phyloP scores from a whole-genome alignment of 1,284 basidiomycete species.

The Cerrena zonata region DNA sequence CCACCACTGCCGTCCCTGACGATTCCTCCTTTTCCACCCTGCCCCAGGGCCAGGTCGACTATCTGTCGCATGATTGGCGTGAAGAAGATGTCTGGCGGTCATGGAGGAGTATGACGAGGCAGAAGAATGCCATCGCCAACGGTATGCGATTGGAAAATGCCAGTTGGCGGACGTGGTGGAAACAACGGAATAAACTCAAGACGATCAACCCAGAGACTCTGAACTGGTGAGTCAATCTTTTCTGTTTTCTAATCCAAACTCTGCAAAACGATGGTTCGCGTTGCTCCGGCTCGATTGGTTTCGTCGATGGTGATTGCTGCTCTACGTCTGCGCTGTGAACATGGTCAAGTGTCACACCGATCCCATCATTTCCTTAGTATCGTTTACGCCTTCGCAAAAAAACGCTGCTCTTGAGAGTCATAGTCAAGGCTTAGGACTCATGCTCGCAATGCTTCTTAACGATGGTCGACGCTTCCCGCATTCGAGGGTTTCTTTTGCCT shows the following conservation, averaged over 20 bases:
- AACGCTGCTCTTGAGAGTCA: no score
- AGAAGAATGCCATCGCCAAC: constrained; percentile 97
- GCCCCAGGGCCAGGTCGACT: constrained; percentile 73
- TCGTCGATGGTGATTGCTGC: constrained; percentile 6
- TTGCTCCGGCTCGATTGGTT: no score
- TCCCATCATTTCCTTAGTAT: no score
- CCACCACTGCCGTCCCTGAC: constrained; percentile 54
- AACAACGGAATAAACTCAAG: constrained; percentile 93
- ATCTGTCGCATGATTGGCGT: constrained; percentile 90
- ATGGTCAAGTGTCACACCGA: neutral
- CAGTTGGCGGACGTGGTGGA: constrained; percentile 98
- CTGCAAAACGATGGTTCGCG: no score
- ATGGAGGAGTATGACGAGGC: constrained; percentile 96
- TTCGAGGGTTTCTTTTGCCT: no score
- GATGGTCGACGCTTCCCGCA: no score
- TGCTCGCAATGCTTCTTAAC: no score
- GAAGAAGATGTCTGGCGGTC: constrained; percentile 98
- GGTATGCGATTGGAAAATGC: constrained; percentile 95
- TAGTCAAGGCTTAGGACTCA: no score
- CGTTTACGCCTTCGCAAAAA: no score
- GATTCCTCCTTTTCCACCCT: constrained; percentile 62
- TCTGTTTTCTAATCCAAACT: no score
- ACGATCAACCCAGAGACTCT: constrained; percentile 95
- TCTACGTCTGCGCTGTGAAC: constrained; percentile 1
- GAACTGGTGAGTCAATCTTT: constrained; percentile 74